Conservation (phyloP, 768 basidiomycete species). For the Macrolepiota albuminosa region DNA sequence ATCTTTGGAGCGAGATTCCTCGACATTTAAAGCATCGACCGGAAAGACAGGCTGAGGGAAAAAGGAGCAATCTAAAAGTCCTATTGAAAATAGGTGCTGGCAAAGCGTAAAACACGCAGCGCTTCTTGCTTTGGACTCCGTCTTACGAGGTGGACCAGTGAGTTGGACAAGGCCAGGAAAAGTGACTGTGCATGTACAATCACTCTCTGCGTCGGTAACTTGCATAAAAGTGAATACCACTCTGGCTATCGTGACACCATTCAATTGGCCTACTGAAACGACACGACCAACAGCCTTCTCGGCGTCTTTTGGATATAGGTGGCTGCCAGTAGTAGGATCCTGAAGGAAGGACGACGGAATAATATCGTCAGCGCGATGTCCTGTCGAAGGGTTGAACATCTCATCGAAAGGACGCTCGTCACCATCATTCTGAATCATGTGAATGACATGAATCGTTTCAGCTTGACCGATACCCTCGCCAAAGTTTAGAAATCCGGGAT, state of each 20-base stretch:
- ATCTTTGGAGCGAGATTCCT: constrained; percentile 9
- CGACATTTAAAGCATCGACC: constrained; percentile 14
- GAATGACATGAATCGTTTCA: background rate
- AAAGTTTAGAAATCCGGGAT: background rate
- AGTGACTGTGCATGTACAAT: constrained; percentile 45
- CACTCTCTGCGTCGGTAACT: constrained; percentile 19
- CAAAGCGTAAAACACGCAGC: constrained; percentile 58
- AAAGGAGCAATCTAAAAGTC: constrained; percentile 46
- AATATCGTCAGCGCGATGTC: constrained; percentile 30
- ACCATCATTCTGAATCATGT: constrained; percentile 2
- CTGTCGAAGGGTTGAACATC: background rate
- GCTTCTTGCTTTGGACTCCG: constrained; percentile 51
- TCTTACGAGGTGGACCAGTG: constrained; percentile 40
- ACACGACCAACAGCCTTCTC: constrained; percentile 53
- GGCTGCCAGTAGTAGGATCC: constrained; percentile 60
- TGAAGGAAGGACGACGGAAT: constrained; percentile 35
- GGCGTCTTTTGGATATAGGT: constrained; percentile 57
- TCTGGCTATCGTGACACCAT: constrained; percentile 14
- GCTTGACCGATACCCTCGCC: background rate
- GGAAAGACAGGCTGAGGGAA: constrained; percentile 30
- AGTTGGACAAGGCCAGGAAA: constrained; percentile 38
- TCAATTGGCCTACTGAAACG: constrained; percentile 20
- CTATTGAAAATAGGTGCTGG: constrained; percentile 39
- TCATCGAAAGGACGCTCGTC: no score
- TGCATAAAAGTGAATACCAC: constrained; percentile 36